Evolutionary conservation across 768 basidiomycete species (phyloP).

Genomic region (Mycena metata): DNA sequence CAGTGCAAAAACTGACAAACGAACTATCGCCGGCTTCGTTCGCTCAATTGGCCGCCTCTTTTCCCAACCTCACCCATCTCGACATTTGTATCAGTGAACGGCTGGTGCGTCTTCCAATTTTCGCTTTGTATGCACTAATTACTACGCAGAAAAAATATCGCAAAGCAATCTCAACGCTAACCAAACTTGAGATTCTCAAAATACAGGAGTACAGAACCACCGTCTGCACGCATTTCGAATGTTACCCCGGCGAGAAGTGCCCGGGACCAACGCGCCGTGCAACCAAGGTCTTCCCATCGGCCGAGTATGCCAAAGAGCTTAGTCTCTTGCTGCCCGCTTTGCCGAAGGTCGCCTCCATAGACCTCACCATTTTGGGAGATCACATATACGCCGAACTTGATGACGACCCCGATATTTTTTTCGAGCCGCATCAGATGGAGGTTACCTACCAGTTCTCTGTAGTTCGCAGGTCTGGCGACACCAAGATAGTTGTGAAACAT

Average conservation of each 20-base stretch:
- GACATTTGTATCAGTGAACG: background rate
- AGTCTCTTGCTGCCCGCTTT: background rate
- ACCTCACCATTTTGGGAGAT: conserved; percentile 1
- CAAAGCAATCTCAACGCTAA: background rate
- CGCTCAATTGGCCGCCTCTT: conserved; percentile 5
- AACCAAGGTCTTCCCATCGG: conserved; percentile 1
- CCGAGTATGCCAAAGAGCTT: background rate
- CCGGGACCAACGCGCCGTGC: background rate
- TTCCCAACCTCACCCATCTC: conserved; percentile 8
- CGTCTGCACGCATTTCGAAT: conserved; percentile 1
- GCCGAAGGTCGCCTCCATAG: background rate
- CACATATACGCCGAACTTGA: background rate
- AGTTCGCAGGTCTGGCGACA: background rate
- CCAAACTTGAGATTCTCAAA: conserved; percentile 5
- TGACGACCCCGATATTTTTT: background rate
- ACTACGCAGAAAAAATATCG: background rate
- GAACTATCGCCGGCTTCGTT: conserved; percentile 1
- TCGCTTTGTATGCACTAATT: background rate
- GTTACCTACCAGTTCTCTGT: conserved; percentile 6
- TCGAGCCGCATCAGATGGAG: background rate
- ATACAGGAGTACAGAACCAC: background rate
- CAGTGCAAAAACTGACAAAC: background rate
- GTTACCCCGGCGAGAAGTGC: background rate
- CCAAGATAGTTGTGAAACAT: too few species aligned
- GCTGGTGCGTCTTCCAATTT: background rate